Percentiles rank a stretch among this genome's conserved stretches.
These are phyloP conservation scores for Saccharomycopsis hybrid DNA, from an alignment of 1,139 yeast species.

Conservation along the genomic window DNA sequence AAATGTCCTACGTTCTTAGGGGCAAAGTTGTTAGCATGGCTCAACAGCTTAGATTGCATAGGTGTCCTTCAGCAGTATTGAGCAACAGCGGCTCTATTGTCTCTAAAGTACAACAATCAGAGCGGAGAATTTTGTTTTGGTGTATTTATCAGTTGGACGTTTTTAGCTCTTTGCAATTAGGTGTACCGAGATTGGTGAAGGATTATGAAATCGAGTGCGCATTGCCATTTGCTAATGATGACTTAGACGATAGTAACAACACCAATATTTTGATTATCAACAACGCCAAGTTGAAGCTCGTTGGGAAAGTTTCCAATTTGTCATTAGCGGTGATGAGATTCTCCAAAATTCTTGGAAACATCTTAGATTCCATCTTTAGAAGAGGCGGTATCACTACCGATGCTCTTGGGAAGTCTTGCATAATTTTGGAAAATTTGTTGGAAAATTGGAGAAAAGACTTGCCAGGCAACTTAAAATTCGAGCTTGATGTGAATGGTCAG, in stretches of 20 bases:
- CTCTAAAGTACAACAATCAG: constrained; percentile 65
- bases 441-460: constrained; percentile 77
- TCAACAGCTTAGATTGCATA: constrained; percentile 75
- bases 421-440: constrained; percentile 58
- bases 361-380: constrained; percentile 60
- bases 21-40: constrained; percentile 79
- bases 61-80: constrained; percentile 82
- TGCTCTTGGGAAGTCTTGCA: constrained; percentile 32
- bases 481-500: constrained; percentile 59
- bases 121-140: constrained; percentile 80
- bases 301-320: constrained; percentile 60
- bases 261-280: constrained; percentile 53
- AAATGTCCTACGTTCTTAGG: constrained; percentile 68
- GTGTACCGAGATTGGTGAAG: constrained; percentile 73
- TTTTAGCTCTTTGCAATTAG: constrained; percentile 67
- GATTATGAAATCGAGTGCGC: constrained; percentile 86
- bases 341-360: constrained; percentile 66
- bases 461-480: constrained; percentile 56
- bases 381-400: constrained; percentile 34
- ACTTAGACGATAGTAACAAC: constrained; percentile 36
- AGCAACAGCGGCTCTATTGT: constrained; percentile 51
- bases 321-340: constrained; percentile 64
- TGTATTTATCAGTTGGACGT: constrained; percentile 72
- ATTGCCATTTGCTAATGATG: constrained; percentile 63
- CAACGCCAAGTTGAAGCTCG: constrained; percentile 51